Percentiles rank a stretch among this genome's conserved stretches.
These are phyloP conservation scores for Daldinia grandis DNA, from an alignment of 495 filamentous ascomycete species.

Conservation along the genomic window DNA sequence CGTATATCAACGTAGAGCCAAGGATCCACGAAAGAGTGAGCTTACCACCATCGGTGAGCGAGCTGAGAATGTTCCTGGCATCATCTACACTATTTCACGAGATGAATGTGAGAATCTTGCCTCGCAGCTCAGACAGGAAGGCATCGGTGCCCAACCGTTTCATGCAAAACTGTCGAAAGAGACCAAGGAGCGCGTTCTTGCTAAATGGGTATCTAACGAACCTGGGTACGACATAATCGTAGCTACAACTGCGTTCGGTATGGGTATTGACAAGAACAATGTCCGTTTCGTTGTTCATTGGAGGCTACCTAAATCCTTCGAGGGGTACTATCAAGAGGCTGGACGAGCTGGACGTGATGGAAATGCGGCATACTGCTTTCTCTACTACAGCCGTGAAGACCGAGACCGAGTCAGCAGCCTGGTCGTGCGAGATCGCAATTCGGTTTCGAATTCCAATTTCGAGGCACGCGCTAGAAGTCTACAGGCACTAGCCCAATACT, in stretches of 20 bases:
- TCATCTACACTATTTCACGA: slow-evolving; percentile 87
- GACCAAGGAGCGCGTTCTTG: slow-evolving; percentile 69
- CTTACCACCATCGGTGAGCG: slow-evolving; percentile 61
- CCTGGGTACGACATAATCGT: slow-evolving; percentile 87
- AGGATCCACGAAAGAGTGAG: slow-evolving; percentile 57
- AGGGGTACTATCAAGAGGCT: slow-evolving; percentile 95
- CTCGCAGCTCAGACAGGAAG: slow-evolving; percentile 63
- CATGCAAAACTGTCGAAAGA: slow-evolving; percentile 71
- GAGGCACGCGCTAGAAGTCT: slow-evolving; percentile 57
- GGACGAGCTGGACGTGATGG: slow-evolving; percentile 91
- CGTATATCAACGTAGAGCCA: slow-evolving; percentile 70
- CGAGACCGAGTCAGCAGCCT: slow-evolving; percentile 74
- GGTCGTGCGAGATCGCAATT: slow-evolving; percentile 52
- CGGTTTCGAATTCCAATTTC: slow-evolving; percentile 41
- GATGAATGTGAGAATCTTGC: slow-evolving; percentile 80
- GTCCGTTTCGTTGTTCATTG: slow-evolving; percentile 95
- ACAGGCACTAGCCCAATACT: slow-evolving; percentile 75
- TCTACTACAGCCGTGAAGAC: slow-evolving; percentile 89
- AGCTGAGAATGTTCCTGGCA: slow-evolving; percentile 74
- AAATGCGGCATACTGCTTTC: slow-evolving; percentile 81
- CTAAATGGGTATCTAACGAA: slow-evolving; percentile 78
- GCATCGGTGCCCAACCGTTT: slow-evolving; percentile 74
- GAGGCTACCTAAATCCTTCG: slow-evolving; percentile 90
- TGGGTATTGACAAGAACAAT: slow-evolving; percentile 96
- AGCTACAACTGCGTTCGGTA: slow-evolving; percentile 94